Conservation (phyloP, 1,284 basidiomycete species). For the Veloboletus limbatus region DNA sequence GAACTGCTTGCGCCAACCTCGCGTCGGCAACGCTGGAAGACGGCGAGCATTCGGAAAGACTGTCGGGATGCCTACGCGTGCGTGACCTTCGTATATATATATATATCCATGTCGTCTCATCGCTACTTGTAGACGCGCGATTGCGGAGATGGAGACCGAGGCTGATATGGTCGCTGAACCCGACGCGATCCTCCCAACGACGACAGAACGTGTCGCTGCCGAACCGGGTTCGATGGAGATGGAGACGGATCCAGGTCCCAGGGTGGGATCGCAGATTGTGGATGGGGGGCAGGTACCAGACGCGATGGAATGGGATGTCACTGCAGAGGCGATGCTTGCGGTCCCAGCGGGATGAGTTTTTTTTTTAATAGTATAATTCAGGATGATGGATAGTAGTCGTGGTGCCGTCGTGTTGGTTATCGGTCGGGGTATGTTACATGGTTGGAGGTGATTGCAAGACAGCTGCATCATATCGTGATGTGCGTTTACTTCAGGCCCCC, state of each 20-base stretch:
- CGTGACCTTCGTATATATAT: too few relatives aligned
- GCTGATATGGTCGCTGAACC: conserved; percentile 19
- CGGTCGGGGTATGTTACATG: too few relatives aligned
- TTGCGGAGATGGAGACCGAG: conserved; percentile 50
- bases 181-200: conserved; percentile 9
- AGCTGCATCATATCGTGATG: too few relatives aligned
- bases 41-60: conserved; percentile 39
- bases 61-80: conserved; percentile 51
- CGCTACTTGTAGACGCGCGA: conserved; percentile 37
- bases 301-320: not conserved
- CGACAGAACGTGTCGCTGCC: conserved; percentile 8
- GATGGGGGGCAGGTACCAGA: not conserved
- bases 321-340: not conserved
- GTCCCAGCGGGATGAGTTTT: conserved; percentile 9
- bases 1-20: conserved; percentile 46
- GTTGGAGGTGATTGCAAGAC: too few relatives aligned
- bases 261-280: not conserved
- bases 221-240: not conserved
- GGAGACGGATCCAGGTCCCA: not conserved
- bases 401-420: too few relatives aligned
- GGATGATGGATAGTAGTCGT: not conserved
- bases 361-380: conserved; percentile 1
- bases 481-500: too few relatives aligned
- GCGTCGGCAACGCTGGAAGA: conserved; percentile 50
- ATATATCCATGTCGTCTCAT: not conserved